These are phyloP conservation scores for Mortierella alpina DNA, from an alignment of 192 early-diverging fungal species.

Conservation along the genomic window DNA sequence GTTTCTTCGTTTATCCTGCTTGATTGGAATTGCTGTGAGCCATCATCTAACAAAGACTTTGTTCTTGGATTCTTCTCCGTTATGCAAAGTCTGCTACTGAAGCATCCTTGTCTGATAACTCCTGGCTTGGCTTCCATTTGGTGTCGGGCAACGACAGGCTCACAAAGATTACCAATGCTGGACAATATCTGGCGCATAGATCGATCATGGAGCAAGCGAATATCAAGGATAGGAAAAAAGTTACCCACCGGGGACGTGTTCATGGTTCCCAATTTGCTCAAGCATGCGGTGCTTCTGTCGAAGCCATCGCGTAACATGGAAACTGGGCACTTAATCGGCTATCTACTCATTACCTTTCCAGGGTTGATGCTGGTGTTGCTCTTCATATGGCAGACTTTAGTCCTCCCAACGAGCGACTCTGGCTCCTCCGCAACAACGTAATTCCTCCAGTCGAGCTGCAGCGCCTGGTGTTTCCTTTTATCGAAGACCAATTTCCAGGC, in stretches of 20 bases:
- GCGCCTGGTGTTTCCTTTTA: constrained; percentile 13
- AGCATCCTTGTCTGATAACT: not conserved
- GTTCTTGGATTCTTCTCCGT: too few species aligned
- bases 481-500: constrained; percentile 7
- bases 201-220: not conserved
- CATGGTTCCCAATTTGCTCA: not conserved
- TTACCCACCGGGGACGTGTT: not conserved
- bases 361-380: not conserved
- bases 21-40: too few species aligned
- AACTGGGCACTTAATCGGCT: not conserved
- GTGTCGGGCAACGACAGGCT: not conserved
- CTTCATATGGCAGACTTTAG: not conserved
- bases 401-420: not conserved
- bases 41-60: too few species aligned
- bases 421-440: constrained; percentile 1
- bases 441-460: constrained; percentile 12
- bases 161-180: not conserved
- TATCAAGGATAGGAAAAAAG: constrained; percentile 3
- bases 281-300: not conserved
- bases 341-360: not conserved
- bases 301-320: not conserved
- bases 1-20: too few species aligned
- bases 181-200: not conserved
- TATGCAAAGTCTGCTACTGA: too few species aligned
- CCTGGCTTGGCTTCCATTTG: not conserved